phyloP scores from a whole-genome alignment of 164 flowering plant species.

The Litsea cubeba region DNA sequence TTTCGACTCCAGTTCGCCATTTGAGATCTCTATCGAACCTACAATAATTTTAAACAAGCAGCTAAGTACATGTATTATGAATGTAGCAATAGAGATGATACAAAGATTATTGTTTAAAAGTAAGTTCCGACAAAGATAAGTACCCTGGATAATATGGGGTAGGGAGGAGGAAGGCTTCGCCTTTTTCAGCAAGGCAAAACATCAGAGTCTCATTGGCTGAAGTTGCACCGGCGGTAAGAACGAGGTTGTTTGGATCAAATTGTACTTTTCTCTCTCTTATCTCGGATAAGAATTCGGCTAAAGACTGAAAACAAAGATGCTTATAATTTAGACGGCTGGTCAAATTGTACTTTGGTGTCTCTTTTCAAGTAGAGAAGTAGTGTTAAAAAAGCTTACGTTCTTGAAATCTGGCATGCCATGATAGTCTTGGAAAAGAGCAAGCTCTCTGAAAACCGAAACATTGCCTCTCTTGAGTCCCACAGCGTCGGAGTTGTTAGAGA shows the following conservation, averaged over 20 bases:
- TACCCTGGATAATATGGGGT: slow-evolving; percentile 51
- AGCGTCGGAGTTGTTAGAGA: slow-evolving; percentile 26
- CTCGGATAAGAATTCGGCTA: slow-evolving; percentile 38
- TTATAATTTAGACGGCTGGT: not conserved
- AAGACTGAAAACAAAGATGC: slow-evolving; percentile 19
- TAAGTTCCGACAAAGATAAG: no score
- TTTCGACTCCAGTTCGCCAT: slow-evolving; percentile 37
- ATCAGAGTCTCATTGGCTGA: slow-evolving; percentile 46
- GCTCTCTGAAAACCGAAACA: slow-evolving; percentile 33
- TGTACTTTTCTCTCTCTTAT: slow-evolving; percentile 37
- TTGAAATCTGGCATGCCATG: slow-evolving; percentile 46
- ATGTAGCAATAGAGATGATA: not conserved
- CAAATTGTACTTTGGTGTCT: not conserved
- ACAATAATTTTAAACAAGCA: not conserved
- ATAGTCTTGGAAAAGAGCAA: slow-evolving; percentile 55
- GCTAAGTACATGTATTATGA: not conserved
- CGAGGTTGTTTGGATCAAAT: slow-evolving; percentile 38
- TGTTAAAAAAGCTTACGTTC: slow-evolving; percentile 21
- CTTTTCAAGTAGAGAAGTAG: not conserved
- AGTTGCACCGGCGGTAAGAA: slow-evolving; percentile 49
- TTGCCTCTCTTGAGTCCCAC: slow-evolving; percentile 24
- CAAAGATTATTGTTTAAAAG: not conserved
- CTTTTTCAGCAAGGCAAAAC: slow-evolving; percentile 43
- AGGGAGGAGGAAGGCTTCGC: slow-evolving; percentile 47
- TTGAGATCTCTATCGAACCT: slow-evolving; percentile 41